Base-by-base conservation (phyloP, 495 filamentous ascomycete genomes). In the Pyrenopolyporus hunteri region DNA sequence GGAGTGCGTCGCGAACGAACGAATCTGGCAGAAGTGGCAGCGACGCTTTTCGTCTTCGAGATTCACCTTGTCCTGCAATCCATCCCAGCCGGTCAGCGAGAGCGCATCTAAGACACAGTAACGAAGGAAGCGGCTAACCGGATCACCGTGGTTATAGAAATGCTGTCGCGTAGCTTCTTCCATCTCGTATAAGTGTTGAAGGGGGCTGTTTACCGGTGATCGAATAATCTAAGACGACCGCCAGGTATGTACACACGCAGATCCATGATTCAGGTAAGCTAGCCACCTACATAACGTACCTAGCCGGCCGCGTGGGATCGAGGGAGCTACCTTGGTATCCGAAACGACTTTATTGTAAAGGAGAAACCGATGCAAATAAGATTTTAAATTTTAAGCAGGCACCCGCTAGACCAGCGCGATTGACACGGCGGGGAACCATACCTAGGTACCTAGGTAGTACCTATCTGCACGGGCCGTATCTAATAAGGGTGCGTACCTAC, bases 21-120 rank as follows among this genome's bases (percentile, higher is more conserved):
- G 75, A 50, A 84, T 72, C 64, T 84, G 82, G 58, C 82, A 84
- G 48, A 64, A 79, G 58, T 82, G 80, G 44, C 82, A 84, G 0
- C 60, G 50, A 2, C 20, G 23, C 47, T 64, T 71, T 14, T 79
- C 75, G 10, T 10, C 57, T 6, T 70, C 32, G 1, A 56, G 62
- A 10, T 49, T 63, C 60, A 67, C 50, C 9, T 36, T 8, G 9
- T 53, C 42, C 42, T 45, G 3, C 35, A 37, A 28, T 33, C 3
- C 6, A 19, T 33, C 9, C 19, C 16, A 2, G 1, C 6, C 45
- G 1, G 43, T 55, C 7, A 46, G 44, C 45, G 23, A 17, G 33
- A 51, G 14, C 43, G 6, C 6, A 1, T 22, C 14, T 22, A 33
- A 25, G 17, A 40, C 14, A 25, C 3, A 6, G 13, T 44, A 14